Conservation (phyloP, 108 stramenopile genomes). For the Nitzschia inconspicua region DNA sequence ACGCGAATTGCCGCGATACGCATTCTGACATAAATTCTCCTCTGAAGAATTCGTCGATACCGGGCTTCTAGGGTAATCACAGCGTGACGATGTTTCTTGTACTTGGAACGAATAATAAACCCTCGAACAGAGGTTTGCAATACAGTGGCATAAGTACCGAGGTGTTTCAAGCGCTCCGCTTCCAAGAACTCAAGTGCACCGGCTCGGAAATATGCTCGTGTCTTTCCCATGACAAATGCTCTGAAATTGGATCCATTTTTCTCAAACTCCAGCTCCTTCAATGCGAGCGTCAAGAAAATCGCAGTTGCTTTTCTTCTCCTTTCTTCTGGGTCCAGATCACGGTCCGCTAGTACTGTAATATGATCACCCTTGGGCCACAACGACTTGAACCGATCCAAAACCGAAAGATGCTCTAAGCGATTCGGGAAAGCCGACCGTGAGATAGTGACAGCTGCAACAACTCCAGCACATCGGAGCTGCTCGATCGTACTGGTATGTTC, state of each 20-base stretch:
- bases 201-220: constrained; percentile 83
- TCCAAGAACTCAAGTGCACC: constrained; percentile 86
- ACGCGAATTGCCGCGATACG: constrained; percentile 44
- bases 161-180: constrained; percentile 58
- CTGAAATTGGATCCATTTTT: constrained; percentile 31
- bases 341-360: constrained; percentile 17
- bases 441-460: constrained; percentile 93
- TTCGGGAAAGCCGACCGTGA: constrained; percentile 95
- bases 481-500: constrained; percentile 81
- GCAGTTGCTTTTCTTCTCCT: constrained; percentile 18
- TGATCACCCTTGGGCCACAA: constrained; percentile 41
- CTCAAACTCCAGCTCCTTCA: constrained; percentile 29
- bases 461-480: constrained; percentile 94
- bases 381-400: constrained; percentile 81
- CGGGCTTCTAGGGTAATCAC: constrained; percentile 45
- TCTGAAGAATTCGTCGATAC: constrained; percentile 31
- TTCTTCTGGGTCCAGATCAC: constrained; percentile 2
- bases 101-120: constrained; percentile 30
- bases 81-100: constrained; percentile 29
- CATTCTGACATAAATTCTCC: constrained; percentile 35
- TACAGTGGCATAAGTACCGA: constrained; percentile 52
- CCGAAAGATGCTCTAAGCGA: constrained; percentile 79
- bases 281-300: constrained; percentile 21
- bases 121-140: constrained; percentile 59
- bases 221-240: constrained; percentile 82